These are phyloP conservation scores for Physaria fendleri DNA, from an alignment of 345 rosid genomes.

Conservation along the genomic window DNA sequence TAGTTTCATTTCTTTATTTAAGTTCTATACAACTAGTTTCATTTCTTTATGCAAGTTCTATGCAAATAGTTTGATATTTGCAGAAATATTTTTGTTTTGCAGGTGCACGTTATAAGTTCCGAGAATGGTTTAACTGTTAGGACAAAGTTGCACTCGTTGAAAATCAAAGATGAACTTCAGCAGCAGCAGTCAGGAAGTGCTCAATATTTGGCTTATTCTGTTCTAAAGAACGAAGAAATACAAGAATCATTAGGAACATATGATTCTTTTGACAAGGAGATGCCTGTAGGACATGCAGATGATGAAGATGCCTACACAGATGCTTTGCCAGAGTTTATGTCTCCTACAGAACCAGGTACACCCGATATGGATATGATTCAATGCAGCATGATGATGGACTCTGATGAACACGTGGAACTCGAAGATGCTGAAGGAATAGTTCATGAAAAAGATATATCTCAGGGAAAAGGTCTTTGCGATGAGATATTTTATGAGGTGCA, in stretches of 20 bases:
- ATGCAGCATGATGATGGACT: conserved; percentile 36
- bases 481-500: conserved; percentile 88
- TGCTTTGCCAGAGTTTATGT: conserved; percentile 84
- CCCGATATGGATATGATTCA: conserved; percentile 42
- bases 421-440: conserved; percentile 45
- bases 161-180: conserved; percentile 92
- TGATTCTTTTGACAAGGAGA: conserved; percentile 39
- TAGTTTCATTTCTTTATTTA: neutral
- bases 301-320: conserved; percentile 84
- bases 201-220: conserved; percentile 73
- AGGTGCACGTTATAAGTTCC: conserved; percentile 71
- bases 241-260: conserved; percentile 28
- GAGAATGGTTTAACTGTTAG: conserved; percentile 63
- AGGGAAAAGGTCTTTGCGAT: conserved; percentile 45
- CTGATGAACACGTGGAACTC: conserved; percentile 34
- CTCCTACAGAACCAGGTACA: conserved; percentile 49
- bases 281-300: conserved; percentile 40
- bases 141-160: conserved; percentile 84
- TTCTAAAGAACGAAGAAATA: conserved; percentile 53
- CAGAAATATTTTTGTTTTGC: conserved; percentile 23
- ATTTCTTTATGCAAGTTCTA: neutral
- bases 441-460: conserved; percentile 42
- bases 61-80: conserved; percentile 15
- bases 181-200: conserved; percentile 44
- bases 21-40: neutral